These are phyloP conservation scores for Penicillium fuscoglaucum DNA, from an alignment of 2,329 filamentous ascomycete genomes.

Conservation along the genomic window DNA sequence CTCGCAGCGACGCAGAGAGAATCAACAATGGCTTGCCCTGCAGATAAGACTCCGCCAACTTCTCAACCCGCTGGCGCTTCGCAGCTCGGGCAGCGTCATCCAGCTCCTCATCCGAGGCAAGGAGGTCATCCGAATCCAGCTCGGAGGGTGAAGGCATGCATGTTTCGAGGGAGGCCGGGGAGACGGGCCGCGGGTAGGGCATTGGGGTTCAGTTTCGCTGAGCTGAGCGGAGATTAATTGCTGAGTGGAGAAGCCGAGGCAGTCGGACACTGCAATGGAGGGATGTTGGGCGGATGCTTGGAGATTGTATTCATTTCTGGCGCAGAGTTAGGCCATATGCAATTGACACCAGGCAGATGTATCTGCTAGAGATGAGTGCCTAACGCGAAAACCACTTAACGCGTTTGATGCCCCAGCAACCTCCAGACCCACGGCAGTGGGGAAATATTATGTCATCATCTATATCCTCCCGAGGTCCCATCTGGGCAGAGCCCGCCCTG, in stretches of 20 bases:
- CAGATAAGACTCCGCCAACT: conserved; percentile 43
- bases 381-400: conserved; percentile 15
- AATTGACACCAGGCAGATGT: neutral
- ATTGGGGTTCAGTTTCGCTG: conserved; percentile 27
- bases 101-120: conserved; percentile 44
- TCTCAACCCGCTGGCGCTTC: conserved; percentile 47
- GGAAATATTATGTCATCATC: conserved; percentile 13
- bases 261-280: conserved; percentile 25
- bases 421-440: neutral
- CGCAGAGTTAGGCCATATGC: neutral
- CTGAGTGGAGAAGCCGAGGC: conserved; percentile 18
- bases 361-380: neutral
- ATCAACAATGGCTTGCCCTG: conserved; percentile 48
- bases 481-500: too few relatives aligned
- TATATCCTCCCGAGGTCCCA: too few relatives aligned
- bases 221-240: neutral
- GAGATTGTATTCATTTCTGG: conserved; percentile 18
- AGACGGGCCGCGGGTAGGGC: conserved; percentile 34
- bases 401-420: conserved; percentile 9
- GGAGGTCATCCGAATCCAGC: conserved; percentile 29
- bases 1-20: conserved; percentile 46
- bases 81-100: conserved; percentile 33
- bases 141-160: conserved; percentile 27
- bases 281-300: conserved; percentile 5
- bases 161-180: conserved; percentile 40